Evolutionary conservation across 176 grass and related monocot species (phyloP).

Genomic region (Avena insularis): DNA sequence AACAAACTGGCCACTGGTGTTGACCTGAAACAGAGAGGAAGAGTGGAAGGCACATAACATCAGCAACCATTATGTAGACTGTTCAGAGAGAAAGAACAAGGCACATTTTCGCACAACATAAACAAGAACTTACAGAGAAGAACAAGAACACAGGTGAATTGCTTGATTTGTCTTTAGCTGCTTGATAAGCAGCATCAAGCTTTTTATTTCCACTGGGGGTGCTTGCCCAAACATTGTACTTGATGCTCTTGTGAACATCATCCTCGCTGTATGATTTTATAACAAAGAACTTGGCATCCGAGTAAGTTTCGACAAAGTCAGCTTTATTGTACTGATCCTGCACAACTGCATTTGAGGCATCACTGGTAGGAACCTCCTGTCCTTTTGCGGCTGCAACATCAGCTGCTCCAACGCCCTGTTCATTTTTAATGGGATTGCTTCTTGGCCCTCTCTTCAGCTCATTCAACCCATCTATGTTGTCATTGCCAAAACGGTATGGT

Average conservation of each 20-base stretch:
- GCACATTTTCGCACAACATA: neutral
- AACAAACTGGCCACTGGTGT: conserved; percentile 87
- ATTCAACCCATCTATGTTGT: conserved; percentile 73
- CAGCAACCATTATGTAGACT: neutral
- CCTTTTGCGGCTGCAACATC: conserved; percentile 47
- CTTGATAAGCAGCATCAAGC: conserved; percentile 81
- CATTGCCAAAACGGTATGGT: conserved; percentile 61
- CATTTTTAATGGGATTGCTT: conserved; percentile 59
- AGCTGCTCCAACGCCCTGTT: conserved; percentile 47
- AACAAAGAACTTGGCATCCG: conserved; percentile 84
- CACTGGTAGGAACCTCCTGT: conserved; percentile 44
- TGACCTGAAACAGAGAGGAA: conserved; percentile 57
- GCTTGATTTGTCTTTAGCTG: conserved; percentile 63
- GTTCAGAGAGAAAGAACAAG: neutral
- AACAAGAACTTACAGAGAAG: conserved; percentile 70
- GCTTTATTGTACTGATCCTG: conserved; percentile 72
- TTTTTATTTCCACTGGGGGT: conserved; percentile 93
- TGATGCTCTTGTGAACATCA: conserved; percentile 92
- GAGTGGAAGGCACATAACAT: conserved; percentile 11
- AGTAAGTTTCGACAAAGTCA: conserved; percentile 70
- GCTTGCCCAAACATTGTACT: conserved; percentile 94
- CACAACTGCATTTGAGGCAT: conserved; percentile 34
- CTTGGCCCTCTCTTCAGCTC: conserved; percentile 91
- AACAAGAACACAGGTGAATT: conserved; percentile 76
- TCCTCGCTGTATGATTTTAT: conserved; percentile 98